Evolutionary conservation across 805 yeast species (phyloP).

Genomic region (Candida taoyuanica): DNA sequence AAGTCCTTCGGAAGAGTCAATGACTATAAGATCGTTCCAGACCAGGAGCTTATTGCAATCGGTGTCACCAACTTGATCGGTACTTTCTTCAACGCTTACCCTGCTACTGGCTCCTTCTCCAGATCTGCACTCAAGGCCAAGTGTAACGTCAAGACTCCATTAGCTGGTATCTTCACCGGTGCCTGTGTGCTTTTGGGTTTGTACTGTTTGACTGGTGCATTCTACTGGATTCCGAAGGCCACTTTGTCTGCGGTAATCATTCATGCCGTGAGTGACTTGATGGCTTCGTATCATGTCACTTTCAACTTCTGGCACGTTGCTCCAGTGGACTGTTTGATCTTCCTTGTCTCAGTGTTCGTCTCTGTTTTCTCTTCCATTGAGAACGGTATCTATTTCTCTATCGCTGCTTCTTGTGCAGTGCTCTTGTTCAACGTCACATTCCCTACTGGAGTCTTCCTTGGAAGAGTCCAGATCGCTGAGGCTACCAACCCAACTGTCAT

Average conservation of each 20-base stretch:
- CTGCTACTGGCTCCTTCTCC: constrained; percentile 93
- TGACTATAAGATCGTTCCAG: constrained; percentile 86
- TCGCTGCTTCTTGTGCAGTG: constrained; percentile 75
- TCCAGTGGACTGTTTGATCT: constrained; percentile 39
- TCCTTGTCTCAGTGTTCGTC: constrained; percentile 23
- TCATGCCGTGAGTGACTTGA: constrained; percentile 86
- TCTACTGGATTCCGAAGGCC: constrained; percentile 88
- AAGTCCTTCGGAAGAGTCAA: constrained; percentile 91
- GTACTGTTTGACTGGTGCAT: constrained; percentile 77
- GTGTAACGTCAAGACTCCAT: constrained; percentile 92
- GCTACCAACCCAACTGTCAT: constrained; percentile 57
- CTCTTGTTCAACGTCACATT: constrained; percentile 70
- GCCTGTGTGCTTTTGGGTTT: constrained; percentile 82
- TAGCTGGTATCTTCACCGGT: constrained; percentile 90
- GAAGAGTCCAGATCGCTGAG: constrained; percentile 68
- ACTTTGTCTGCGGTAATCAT: constrained; percentile 83
- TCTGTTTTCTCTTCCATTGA: constrained; percentile 52
- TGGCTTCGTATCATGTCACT: constrained; percentile 64
- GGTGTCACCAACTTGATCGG: constrained; percentile 90
- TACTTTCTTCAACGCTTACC: constrained; percentile 89
- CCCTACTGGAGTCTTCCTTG: constrained; percentile 81
- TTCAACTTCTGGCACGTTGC: constrained; percentile 65
- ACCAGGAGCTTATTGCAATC: constrained; percentile 91
- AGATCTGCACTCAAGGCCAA: constrained; percentile 92
- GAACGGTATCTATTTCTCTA: constrained; percentile 86